A percentile compares a stretch with the other conserved stretches of the same genome.
Evolutionary conservation across 768 basidiomycete species (phyloP).

Genomic region (Porpolomopsis calyptriformis): DNA sequence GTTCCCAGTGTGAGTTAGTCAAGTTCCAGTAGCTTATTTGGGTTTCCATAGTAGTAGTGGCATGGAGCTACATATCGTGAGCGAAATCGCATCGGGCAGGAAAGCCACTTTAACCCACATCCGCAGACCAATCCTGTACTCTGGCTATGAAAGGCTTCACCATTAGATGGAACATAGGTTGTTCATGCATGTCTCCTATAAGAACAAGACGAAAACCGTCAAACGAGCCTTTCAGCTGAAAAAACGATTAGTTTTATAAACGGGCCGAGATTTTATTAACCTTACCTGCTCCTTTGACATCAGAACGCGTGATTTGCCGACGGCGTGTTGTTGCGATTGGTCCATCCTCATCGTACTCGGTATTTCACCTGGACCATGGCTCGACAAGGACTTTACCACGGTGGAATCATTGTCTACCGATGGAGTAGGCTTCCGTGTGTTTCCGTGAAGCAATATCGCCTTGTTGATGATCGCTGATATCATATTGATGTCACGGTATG

Average conservation of each 20-base stretch:
- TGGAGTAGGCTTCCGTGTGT: slow-evolving; percentile 24
- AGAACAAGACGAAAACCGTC: slow-evolving; percentile 90
- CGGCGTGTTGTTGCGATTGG: slow-evolving; percentile 9
- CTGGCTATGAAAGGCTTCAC: slow-evolving; percentile 74
- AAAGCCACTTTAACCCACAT: slow-evolving; percentile 41
- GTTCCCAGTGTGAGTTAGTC: slow-evolving; percentile 97
- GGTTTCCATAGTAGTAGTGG: slow-evolving; percentile 69
- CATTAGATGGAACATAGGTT: slow-evolving; percentile 84
- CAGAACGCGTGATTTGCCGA: slow-evolving; percentile 33
- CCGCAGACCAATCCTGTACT: slow-evolving; percentile 90
- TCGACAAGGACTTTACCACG: slow-evolving; percentile 7
- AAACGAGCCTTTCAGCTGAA: slow-evolving; percentile 71
- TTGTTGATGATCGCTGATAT: slow-evolving; percentile 81
- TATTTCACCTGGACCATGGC: slow-evolving; percentile 5
- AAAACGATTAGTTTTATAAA: slow-evolving; percentile 4
- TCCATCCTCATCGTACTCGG: slow-evolving; percentile 8
- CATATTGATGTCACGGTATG: slow-evolving; percentile 85
- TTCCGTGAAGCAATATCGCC: slow-evolving; percentile 66
- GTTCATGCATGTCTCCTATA: slow-evolving; percentile 91
- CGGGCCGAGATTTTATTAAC: neutral
- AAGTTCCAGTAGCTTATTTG: slow-evolving; percentile 95
- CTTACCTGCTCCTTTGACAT: slow-evolving; percentile 77
- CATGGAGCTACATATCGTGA: slow-evolving; percentile 51
- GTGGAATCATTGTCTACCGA: slow-evolving; percentile 1
- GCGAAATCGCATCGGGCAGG: neutral